Base-by-base conservation (phyloP, 163 green algal species). In the Scenedesmus sp. region DNA sequence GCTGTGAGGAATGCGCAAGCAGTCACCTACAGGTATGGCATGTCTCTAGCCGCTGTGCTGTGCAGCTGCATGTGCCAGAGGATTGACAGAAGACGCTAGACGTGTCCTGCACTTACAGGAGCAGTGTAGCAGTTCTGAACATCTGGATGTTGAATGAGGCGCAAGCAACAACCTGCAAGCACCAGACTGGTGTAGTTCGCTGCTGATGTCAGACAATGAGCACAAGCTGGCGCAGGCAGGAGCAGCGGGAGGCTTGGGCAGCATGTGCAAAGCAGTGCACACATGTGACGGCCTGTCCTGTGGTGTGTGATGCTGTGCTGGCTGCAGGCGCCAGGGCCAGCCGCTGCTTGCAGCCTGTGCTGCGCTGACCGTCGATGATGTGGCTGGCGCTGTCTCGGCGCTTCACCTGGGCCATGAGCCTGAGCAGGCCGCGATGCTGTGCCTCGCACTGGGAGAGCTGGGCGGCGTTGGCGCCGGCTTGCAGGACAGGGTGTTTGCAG, bases 391-490 rank as follows among this genome's bases (percentile, higher is more conserved):
- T 5, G 43, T 90, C 1, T 30, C 15, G 26, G 70, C 46, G 33
- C 42, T 90, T 70, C 85, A 85, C 35, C 22, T 90, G 68, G 85
- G 85, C 85, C 76, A 90, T 51, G 85, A 90, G 49, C 85, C 85
- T 56, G 85, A 90, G 70, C 85, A 90, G 43, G 85, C 85, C 18
- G 70, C 73, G 7, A 84, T 73, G 85, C 42, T 90, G 44, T n/a
- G 24, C 15, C 2, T 85, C 26, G 85, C 85, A 12, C 85, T 90
- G 46, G 73, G 85, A 6, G 43, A 81, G 24, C 37, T 88, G 24
- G 83, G 18, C 30, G 68, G 43, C 43, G 68, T 90, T 15, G 49
- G 73, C 7, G 42, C 53, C 6, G 26, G 53, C 44, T 61, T 90
- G 46, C 20, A 76, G 49, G 68, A 83, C 44, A 90, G 85, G 85